Percentiles rank a stretch among this genome's conserved stretches.
These are phyloP conservation scores for Aspergillus fijiensis DNA, from an alignment of 2,329 filamentous ascomycete species.

Conservation along the genomic window DNA sequence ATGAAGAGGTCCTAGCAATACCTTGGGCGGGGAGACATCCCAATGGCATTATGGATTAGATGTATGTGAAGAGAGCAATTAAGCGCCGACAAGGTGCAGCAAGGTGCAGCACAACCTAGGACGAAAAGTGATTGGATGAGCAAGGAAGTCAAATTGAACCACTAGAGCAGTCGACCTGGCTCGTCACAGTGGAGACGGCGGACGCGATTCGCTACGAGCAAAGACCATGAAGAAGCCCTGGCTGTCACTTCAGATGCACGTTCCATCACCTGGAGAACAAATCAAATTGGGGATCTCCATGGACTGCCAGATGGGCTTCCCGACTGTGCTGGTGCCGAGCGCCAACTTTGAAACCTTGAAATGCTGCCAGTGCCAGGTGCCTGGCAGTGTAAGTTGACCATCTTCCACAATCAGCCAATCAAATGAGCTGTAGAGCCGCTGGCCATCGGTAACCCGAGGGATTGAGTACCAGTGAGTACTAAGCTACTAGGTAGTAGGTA, in stretches of 20 bases:
- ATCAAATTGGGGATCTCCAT: conserved; percentile 19
- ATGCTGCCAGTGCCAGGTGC: neutral
- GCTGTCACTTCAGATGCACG: conserved; percentile 18
- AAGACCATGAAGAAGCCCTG: conserved; percentile 9
- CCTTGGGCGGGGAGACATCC: conserved; percentile 16
- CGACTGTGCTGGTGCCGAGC: conserved; percentile 21
- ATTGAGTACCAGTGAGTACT: too few species aligned
- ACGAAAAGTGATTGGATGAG: conserved; percentile 18
- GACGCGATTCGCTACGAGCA: conserved; percentile 9
- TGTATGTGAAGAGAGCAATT: conserved; percentile 22
- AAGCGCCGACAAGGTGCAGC: conserved; percentile 29
- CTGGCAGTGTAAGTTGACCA: too few species aligned
- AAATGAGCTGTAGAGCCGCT: conserved; percentile 30
- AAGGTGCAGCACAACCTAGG: conserved; percentile 20
- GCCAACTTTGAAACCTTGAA: conserved; percentile 22
- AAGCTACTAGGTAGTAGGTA: too few species aligned
- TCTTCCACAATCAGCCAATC: conserved; percentile 27
- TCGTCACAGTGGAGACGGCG: conserved; percentile 34
- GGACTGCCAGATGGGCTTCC: conserved; percentile 18
- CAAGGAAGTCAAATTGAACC: conserved; percentile 13
- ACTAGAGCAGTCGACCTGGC: conserved; percentile 24
- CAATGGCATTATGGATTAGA: conserved; percentile 10
- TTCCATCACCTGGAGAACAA: conserved; percentile 20
- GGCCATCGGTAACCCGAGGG: neutral
- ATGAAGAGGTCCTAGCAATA: conserved; percentile 22